Base-by-base conservation (phyloP, 2,329 filamentous ascomycete species). In the Erysiphe neolycopersici region DNA sequence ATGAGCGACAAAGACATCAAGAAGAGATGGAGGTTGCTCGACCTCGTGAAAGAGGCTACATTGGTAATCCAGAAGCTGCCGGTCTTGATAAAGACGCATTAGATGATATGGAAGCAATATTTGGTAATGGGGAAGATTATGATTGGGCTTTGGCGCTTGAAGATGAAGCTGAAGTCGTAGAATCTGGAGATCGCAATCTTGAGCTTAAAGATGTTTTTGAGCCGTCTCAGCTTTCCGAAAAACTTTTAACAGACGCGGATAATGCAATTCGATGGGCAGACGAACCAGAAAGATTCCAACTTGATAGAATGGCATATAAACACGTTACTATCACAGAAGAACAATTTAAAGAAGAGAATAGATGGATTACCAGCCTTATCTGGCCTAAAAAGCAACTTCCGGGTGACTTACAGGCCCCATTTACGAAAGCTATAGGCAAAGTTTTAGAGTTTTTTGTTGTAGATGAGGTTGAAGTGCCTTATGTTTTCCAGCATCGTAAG, bases 131-230 rank as follows among this genome's bases (percentile, higher is more conserved):
- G 45, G 83, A 82, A 50, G 89, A 98, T 56, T 98, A 95, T 56
- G 77, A 85, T 52, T 98, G 91, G 76, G 89, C 87, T 9, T 64
- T 98, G 41, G 79, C 87, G 43, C 67, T 87, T 54, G 85, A 95
- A 59, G 80, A 89, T 39, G 77, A 84, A 42, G 79, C 85, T 50
- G 81, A 91, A 50, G 76, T 81, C 41, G 74, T 79, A 45, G 68
- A 79, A 50, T 71, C 76, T 47, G 79, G 82, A 48, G 81, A 91
- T 50, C 80, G 85, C 53, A 76, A 77, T 38, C 73, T 95, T 37
- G 83, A 94, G 60, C 71, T 98, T 48, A 94, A 95, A 62, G 87
- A 98, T 57, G 87, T 98, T 42, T 98, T 98, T 54, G 89, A 98
- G 60, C 89, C 89, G 0, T 92, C 85, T 2, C 84, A 98, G 58